Evolutionary conservation across 2,329 filamentous ascomycete genomes (phyloP).

Genomic region (Aspergillus vadensis): DNA sequence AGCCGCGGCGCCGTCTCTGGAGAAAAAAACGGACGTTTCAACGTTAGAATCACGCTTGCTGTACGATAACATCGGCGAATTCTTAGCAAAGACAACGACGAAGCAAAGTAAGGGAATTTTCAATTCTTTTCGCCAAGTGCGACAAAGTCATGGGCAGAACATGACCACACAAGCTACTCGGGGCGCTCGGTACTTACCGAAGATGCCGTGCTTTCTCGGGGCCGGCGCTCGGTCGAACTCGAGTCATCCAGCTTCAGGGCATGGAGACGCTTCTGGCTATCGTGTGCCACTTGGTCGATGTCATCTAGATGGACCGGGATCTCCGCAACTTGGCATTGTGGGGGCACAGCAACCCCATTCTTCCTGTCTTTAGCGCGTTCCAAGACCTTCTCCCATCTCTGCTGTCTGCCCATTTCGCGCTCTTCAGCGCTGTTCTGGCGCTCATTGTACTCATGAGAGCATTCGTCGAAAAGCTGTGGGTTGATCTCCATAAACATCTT

Average conservation of each 20-base stretch:
- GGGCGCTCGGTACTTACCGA: constrained; percentile 22
- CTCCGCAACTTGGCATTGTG: constrained; percentile 42
- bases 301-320: constrained; percentile 63
- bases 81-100: constrained; percentile 46
- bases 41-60: constrained; percentile 52
- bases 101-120: constrained; percentile 18
- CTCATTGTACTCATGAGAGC: constrained; percentile 96
- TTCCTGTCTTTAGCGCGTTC: constrained; percentile 76
- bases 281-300: constrained; percentile 74
- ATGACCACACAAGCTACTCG: constrained; percentile 29
- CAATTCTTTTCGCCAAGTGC: constrained; percentile 10
- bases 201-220: constrained; percentile 49
- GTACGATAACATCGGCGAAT: constrained; percentile 34
- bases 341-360: constrained; percentile 44
- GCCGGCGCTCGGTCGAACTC: constrained; percentile 54
- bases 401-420: constrained; percentile 76
- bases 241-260: constrained; percentile 82
- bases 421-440: constrained; percentile 90
- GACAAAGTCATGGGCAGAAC: constrained; percentile 27
- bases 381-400: constrained; percentile 84
- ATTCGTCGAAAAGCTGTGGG: constrained; percentile 96
- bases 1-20: constrained; percentile 50
- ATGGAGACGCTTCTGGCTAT: constrained; percentile 84
- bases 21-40: constrained; percentile 47
- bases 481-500: constrained; percentile 99